Percentiles rank a stretch among this genome's conserved stretches.
Conservation (phyloP, 2,329 filamentous ascomycete genomes). For the Teratosphaeria destructans region DNA sequence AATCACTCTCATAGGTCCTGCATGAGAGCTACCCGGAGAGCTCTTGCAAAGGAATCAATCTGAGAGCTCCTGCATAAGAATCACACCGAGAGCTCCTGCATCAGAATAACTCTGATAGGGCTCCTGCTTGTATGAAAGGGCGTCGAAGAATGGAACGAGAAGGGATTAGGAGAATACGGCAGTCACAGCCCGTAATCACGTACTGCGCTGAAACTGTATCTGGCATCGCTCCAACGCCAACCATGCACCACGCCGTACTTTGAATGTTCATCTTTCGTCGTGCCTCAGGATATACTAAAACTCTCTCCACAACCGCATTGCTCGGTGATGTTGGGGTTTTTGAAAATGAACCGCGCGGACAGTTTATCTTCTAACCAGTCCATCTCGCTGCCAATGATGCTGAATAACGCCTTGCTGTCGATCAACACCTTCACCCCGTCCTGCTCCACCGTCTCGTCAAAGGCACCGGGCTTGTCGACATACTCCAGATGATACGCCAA, state of each 20-base stretch:
- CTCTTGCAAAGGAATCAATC: no score
- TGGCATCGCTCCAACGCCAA: neutral
- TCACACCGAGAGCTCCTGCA: no score
- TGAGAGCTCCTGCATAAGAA: no score
- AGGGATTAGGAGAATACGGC: neutral
- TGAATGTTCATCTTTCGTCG: neutral
- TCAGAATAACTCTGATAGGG: no score
- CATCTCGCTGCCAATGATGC: conserved; percentile 98
- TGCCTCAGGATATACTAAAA: conserved; percentile 5
- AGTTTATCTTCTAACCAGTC: conserved; percentile 97
- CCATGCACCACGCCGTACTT: neutral
- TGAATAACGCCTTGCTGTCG: conserved; percentile 93
- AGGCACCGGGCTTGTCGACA: conserved; percentile 76
- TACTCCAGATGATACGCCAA: conserved; percentile 90
- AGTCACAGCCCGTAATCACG: neutral
- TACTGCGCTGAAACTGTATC: neutral
- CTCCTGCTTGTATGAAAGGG: neutral
- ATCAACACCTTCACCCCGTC: conserved; percentile 93
- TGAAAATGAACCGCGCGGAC: conserved; percentile 84
- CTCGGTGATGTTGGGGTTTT: conserved; percentile 97
- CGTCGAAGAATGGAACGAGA: neutral
- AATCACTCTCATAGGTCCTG: no score
- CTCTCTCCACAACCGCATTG: conserved; percentile 22
- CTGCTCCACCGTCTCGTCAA: conserved; percentile 90
- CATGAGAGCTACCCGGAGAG: no score